Percentiles rank a stretch among this genome's conserved stretches.
These are phyloP conservation scores for Aspergillus fischeri DNA, from an alignment of 2,329 filamentous ascomycete genomes.

Conservation along the genomic window DNA sequence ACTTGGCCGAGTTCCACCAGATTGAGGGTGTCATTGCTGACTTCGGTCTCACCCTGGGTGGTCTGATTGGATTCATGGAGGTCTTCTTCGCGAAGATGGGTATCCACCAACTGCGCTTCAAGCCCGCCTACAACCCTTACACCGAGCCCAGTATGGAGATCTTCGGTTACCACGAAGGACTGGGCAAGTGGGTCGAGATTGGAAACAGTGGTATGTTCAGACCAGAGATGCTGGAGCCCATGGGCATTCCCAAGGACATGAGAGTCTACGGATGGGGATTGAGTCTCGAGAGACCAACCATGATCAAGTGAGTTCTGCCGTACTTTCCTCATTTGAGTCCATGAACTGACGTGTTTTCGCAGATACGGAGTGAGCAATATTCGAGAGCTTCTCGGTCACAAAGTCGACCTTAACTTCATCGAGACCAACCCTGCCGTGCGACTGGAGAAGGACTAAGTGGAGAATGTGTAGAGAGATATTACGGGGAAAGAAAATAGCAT, in stretches of 20 bases:
- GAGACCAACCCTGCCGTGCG: conserved; percentile 86
- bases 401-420: conserved; percentile 91
- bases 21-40: conserved; percentile 98
- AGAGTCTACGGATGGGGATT: conserved; percentile 92
- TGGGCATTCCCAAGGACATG: conserved; percentile 90
- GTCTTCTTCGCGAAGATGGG: conserved; percentile 97
- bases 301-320: conserved; percentile 74
- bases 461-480: conserved; percentile 12
- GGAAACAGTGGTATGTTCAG: conserved; percentile 99
- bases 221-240: conserved; percentile 92
- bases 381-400: conserved; percentile 86
- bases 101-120: conserved; percentile 81
- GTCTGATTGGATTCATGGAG: conserved; percentile 89
- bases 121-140: conserved; percentile 94
- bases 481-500: conserved; percentile 15
- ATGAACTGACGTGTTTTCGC: conserved; percentile 6
- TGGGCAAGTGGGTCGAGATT: conserved; percentile 92
- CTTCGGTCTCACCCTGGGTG: conserved; percentile 86
- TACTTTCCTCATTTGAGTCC: not conserved
- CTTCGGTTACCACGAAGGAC: conserved; percentile 86
- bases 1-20: conserved; percentile 97
- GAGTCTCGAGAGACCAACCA: conserved; percentile 87
- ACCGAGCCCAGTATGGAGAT: conserved; percentile 98
- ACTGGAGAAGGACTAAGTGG: conserved; percentile 70
- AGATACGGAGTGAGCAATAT: conserved; percentile 79